Percentiles rank a stretch among this genome's conserved stretches.
Conservation (phyloP, 495 filamentous ascomycete genomes). For the Aspergillus taichungensis region DNA sequence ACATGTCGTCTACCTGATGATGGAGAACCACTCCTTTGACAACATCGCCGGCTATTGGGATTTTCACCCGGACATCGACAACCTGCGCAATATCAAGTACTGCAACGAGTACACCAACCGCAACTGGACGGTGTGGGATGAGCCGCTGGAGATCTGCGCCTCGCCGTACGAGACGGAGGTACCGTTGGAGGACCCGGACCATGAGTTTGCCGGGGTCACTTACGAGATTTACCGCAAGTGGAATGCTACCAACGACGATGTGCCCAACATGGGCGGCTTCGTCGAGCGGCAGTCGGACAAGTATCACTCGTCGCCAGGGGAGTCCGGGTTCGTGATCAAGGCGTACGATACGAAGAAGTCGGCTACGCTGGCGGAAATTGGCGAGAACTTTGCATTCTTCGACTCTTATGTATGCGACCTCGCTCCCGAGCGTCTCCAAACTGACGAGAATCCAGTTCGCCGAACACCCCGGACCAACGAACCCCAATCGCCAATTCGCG, state of each 20-base stretch:
- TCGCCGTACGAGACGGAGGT: constrained; percentile 32
- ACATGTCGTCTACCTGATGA: constrained; percentile 36
- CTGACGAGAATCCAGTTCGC: constrained; percentile 18
- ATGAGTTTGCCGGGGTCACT: constrained; percentile 32
- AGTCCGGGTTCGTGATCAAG: constrained; percentile 33
- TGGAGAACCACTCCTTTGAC: constrained; percentile 41
- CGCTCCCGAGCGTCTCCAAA: background rate
- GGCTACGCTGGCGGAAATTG: constrained; percentile 25
- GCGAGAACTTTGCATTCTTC: constrained; percentile 33
- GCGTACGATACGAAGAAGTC: constrained; percentile 32
- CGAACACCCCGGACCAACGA: constrained; percentile 33
- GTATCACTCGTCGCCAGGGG: constrained; percentile 29
- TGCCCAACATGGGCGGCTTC: constrained; percentile 35
- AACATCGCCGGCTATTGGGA: constrained; percentile 38
- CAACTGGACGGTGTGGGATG: constrained; percentile 35
- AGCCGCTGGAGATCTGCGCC: constrained; percentile 33
- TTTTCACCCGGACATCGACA: constrained; percentile 33
- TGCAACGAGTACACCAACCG: constrained; percentile 37
- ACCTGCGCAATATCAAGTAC: constrained; percentile 23
- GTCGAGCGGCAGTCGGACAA: constrained; percentile 36
- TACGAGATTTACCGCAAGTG: constrained; percentile 37
- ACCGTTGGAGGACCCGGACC: constrained; percentile 31
- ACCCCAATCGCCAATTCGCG: constrained; percentile 32
- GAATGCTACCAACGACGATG: constrained; percentile 26
- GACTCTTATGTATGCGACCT: constrained; percentile 26